Evolutionary conservation across 257 asterid genomes (phyloP).

Genomic region (Primulina eburnea): DNA sequence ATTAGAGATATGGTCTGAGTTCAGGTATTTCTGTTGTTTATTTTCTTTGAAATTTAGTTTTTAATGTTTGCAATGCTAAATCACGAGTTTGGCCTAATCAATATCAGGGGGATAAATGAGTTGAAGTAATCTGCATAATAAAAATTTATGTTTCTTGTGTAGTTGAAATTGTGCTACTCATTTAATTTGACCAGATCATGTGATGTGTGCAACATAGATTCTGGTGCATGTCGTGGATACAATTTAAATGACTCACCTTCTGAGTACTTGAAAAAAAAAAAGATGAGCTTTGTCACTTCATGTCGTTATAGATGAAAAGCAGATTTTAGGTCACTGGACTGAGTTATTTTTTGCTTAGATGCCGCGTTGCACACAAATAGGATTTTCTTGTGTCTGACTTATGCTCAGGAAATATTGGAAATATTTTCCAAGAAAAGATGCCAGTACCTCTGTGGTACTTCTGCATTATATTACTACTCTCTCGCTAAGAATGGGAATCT

Average conservation of each 20-base stretch:
- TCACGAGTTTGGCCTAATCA: slow-evolving; percentile 12
- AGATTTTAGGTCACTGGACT: background rate
- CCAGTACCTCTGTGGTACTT: background rate
- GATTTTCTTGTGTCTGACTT: background rate
- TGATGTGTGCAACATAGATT: background rate
- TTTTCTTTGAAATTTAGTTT: slow-evolving; percentile 1
- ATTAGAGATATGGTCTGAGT: slow-evolving; percentile 90
- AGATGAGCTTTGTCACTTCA: background rate
- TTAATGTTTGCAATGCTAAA: slow-evolving; percentile 14
- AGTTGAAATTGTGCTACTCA: background rate
- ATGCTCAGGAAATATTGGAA: background rate
- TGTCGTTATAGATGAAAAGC: slow-evolving; percentile 6
- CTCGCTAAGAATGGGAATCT: background rate
- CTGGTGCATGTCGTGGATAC: background rate
- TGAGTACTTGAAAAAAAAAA: background rate
- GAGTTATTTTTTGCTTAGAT: background rate
- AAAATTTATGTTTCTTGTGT: background rate
- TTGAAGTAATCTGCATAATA: background rate
- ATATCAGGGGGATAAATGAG: background rate
- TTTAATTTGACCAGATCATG: background rate
- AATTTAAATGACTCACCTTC: background rate
- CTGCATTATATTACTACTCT: background rate
- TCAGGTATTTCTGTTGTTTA: slow-evolving; percentile 52
- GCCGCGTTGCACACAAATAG: background rate
- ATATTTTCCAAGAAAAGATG: background rate